Evolutionary conservation across 106 monocot genomes (phyloP).

Genomic region (Dendrobium huoshanense): DNA sequence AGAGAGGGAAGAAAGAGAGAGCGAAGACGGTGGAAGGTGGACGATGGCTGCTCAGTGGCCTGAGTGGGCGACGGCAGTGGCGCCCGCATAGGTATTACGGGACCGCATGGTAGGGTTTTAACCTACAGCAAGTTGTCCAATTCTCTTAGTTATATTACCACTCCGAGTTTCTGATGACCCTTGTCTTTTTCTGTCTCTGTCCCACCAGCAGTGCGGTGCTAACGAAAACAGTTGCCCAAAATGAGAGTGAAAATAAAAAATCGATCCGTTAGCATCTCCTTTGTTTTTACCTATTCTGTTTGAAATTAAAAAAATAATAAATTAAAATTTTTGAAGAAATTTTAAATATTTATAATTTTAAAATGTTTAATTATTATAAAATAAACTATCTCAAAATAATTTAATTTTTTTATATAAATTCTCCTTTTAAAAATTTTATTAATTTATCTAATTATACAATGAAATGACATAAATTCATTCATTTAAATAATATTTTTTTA

Average conservation of each 20-base stretch:
- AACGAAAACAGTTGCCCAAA: not conserved
- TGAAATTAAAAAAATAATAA: too few relatives aligned
- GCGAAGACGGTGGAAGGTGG: not conserved
- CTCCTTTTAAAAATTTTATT: too few relatives aligned
- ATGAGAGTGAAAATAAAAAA: not conserved
- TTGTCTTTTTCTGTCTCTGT: not conserved
- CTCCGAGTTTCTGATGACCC: not conserved
- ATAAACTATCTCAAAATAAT: too few relatives aligned
- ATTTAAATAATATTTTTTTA: too few relatives aligned
- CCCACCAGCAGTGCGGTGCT: not conserved
- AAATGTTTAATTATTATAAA: too few relatives aligned
- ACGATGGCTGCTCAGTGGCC: not conserved
- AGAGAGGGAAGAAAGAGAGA: not conserved
- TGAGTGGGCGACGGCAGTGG: not conserved
- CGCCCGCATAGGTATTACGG: not conserved
- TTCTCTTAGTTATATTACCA: not conserved
- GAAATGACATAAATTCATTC: too few relatives aligned
- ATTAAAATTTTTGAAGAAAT: too few relatives aligned
- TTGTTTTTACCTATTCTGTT: too few relatives aligned
- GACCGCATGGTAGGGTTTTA: not conserved
- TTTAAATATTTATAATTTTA: too few relatives aligned
- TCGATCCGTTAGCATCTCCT: not conserved
- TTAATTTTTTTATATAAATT: too few relatives aligned
- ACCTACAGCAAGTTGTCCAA: not conserved
- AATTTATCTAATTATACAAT: too few relatives aligned